These are phyloP conservation scores for Sarocladiaceae sp. DNA, from an alignment of 2,329 filamentous ascomycete species.

Conservation along the genomic window DNA sequence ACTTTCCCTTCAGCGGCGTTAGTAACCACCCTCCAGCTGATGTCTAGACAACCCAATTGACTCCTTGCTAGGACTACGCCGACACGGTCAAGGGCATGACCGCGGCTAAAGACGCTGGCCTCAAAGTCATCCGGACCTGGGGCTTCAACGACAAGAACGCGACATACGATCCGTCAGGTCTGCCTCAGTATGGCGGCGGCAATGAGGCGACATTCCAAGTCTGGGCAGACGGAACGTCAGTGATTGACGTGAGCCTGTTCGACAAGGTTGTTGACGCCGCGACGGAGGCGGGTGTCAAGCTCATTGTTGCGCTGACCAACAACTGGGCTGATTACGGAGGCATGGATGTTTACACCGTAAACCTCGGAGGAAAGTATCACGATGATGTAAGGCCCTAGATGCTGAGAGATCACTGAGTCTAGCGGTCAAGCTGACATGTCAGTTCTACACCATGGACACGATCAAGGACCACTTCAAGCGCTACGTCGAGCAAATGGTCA, in stretches of 20 bases:
- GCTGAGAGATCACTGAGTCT: background rate
- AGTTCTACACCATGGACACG: conserved; percentile 42
- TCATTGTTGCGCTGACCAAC: conserved; percentile 46
- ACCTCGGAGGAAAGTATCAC: conserved; percentile 44
- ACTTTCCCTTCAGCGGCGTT: conserved; percentile 48
- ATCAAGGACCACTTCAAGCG: conserved; percentile 48
- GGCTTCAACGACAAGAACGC: conserved; percentile 52
- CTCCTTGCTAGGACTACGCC: conserved; percentile 32
- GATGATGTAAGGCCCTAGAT: conserved; percentile 32
- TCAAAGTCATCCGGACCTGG: conserved; percentile 51
- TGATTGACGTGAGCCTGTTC: conserved; percentile 34
- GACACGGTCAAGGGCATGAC: conserved; percentile 32
- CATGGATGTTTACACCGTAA: conserved; percentile 54
- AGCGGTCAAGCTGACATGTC: background rate
- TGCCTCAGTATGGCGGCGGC: conserved; percentile 44
- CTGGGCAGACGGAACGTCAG: conserved; percentile 38
- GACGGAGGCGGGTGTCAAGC: conserved; percentile 41
- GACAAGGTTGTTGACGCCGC: conserved; percentile 47
- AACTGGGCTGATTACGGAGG: conserved; percentile 55
- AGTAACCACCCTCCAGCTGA: conserved; percentile 12
- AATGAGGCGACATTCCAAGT: conserved; percentile 40
- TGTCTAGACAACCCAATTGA: background rate
- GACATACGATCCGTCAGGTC: conserved; percentile 35
- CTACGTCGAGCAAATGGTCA: conserved; percentile 55
- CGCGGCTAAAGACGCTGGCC: conserved; percentile 39